These are phyloP conservation scores for Ceriops zippeliana DNA, from an alignment of 345 rosid genomes.

Conservation along the genomic window DNA sequence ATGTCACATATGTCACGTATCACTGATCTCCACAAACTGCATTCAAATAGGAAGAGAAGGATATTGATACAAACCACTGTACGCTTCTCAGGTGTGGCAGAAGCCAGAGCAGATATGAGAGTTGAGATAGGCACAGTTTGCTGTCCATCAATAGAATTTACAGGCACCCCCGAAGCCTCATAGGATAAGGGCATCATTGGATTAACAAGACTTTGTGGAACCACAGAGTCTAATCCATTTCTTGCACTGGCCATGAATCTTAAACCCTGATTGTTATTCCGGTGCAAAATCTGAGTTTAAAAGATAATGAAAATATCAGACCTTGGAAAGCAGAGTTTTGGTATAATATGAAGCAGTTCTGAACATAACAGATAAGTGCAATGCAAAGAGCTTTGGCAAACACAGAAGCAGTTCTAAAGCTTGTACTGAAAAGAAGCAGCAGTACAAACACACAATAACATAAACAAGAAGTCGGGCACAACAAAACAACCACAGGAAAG, in stretches of 20 bases:
- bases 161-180: conserved; percentile 43
- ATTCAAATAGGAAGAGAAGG: neutral
- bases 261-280: conserved; percentile 35
- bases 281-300: conserved; percentile 35
- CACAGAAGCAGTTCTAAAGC: no score
- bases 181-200: conserved; percentile 39
- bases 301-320: neutral
- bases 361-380: no score
- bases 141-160: conserved; percentile 24
- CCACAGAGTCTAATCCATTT: conserved; percentile 38
- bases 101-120: conserved; percentile 55
- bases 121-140: conserved; percentile 35
- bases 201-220: conserved; percentile 37
- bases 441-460: no score
- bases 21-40: neutral
- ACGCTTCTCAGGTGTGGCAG: conserved; percentile 38
- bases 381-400: no score
- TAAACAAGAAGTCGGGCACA: no score
- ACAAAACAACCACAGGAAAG: no score
- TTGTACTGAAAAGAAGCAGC: no score
- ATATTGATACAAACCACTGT: conserved; percentile 11
- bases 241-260: conserved; percentile 46
- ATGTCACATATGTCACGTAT: neutral
- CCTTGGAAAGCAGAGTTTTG: no score
- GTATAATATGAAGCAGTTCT: neutral